Conservation (phyloP, 1,139 yeast genomes). For the Sugiyamaella xylanicola region DNA sequence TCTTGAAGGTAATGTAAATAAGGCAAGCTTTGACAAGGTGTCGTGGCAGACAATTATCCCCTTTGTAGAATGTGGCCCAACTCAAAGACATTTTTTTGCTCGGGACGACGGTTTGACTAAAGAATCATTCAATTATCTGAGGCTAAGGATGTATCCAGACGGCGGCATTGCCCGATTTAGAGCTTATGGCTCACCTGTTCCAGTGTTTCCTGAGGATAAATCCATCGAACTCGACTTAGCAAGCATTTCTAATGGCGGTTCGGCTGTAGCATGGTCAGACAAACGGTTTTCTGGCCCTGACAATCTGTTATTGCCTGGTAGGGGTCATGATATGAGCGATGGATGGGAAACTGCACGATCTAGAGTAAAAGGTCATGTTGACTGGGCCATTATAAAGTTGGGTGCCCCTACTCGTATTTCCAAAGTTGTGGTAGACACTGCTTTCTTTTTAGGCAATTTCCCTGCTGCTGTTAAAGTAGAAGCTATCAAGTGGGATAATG, state of each 20-base stretch:
- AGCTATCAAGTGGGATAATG: slow-evolving; percentile 45
- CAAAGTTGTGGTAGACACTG: slow-evolving; percentile 78
- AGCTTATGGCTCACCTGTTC: slow-evolving; percentile 77
- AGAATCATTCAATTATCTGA: slow-evolving; percentile 69
- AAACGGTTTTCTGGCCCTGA: slow-evolving; percentile 93
- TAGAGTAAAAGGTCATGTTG: slow-evolving; percentile 77
- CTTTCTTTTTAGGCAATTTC: slow-evolving; percentile 90
- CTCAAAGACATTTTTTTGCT: slow-evolving; percentile 78
- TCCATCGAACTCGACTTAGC: slow-evolving; percentile 68
- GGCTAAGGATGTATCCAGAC: slow-evolving; percentile 88
- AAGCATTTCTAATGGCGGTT: slow-evolving; percentile 83
- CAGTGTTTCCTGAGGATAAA: slow-evolving; percentile 56
- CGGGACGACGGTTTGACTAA: slow-evolving; percentile 57
- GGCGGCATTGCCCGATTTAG: slow-evolving; percentile 97
- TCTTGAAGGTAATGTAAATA: slow-evolving; percentile 30
- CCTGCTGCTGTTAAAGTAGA: slow-evolving; percentile 76
- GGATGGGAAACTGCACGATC: slow-evolving; percentile 99
- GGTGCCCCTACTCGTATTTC: slow-evolving; percentile 61
- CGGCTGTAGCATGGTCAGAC: slow-evolving; percentile 78
- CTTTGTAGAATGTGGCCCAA: slow-evolving; percentile 81
- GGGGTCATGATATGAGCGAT: slow-evolving; percentile 95
- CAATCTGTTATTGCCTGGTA: slow-evolving; percentile 84
- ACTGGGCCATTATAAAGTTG: slow-evolving; percentile 83
- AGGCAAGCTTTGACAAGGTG: background rate
- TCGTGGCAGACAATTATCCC: slow-evolving; percentile 71